These are phyloP conservation scores for Fusarium sp. DNA, from an alignment of 2,329 filamentous ascomycete genomes.

Conservation along the genomic window DNA sequence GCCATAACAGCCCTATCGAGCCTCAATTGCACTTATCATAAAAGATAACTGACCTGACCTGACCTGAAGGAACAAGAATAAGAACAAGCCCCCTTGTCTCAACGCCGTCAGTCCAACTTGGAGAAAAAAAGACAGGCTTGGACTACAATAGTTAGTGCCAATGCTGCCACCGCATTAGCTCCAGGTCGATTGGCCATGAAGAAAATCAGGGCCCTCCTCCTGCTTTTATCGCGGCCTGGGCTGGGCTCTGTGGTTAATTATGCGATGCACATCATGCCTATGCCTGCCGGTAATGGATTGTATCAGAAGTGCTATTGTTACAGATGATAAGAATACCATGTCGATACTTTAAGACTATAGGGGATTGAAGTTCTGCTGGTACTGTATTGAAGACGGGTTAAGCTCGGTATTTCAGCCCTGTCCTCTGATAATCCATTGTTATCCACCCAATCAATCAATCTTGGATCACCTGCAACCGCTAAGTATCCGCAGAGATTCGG, in stretches of 20 bases:
- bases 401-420: conserved; percentile 21
- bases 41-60: background rate
- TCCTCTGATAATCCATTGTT: background rate
- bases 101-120: conserved; percentile 29
- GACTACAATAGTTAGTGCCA: conserved; percentile 18
- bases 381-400: background rate
- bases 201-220: conserved; percentile 12
- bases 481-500: background rate
- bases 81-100: conserved; percentile 1
- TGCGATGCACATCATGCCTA: background rate
- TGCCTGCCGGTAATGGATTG: background rate
- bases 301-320: background rate
- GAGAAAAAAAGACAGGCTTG: background rate
- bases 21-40: background rate
- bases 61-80: background rate
- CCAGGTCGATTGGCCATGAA: conserved; percentile 36
- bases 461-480: background rate
- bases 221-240: background rate
- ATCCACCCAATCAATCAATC: background rate
- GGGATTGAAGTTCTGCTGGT: background rate
- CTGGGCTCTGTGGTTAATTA: background rate
- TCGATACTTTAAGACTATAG: background rate
- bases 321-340: background rate
- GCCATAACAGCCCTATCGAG: background rate
- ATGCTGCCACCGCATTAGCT: conserved; percentile 36